These are phyloP conservation scores for Cryptococcus amylolentus DNA, from an alignment of 1,284 basidiomycete genomes.

Conservation along the genomic window DNA sequence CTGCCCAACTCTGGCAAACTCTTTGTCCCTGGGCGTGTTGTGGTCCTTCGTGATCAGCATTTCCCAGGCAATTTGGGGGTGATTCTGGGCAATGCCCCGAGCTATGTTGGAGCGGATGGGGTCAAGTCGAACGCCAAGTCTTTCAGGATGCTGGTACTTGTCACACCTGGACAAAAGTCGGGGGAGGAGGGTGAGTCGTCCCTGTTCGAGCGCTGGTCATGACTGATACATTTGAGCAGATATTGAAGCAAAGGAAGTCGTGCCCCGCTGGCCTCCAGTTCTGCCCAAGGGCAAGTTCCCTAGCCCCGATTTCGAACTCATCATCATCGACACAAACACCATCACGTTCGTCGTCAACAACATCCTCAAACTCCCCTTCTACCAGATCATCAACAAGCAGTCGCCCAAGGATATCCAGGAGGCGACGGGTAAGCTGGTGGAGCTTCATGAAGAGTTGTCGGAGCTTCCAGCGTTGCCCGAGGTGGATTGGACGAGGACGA, in stretches of 20 bases:
- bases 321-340: conserved; percentile 66
- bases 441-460: conserved; percentile 56
- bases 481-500: conserved; percentile 77
- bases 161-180: conserved; percentile 61
- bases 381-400: not conserved
- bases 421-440: conserved; percentile 51
- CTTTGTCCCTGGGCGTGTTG: conserved; percentile 70
- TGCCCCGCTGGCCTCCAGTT: conserved; percentile 70
- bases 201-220: not conserved
- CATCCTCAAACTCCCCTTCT: conserved; percentile 61
- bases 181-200: conserved; percentile 55
- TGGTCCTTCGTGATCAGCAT: conserved; percentile 83
- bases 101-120: conserved; percentile 47
- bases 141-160: conserved; percentile 67
- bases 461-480: conserved; percentile 59
- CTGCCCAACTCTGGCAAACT: conserved; percentile 67
- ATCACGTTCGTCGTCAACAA: conserved; percentile 71
- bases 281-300: conserved; percentile 55
- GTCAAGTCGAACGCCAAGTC: conserved; percentile 55
- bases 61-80: conserved; percentile 73
- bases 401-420: conserved; percentile 13
- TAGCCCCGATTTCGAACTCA: conserved; percentile 66
- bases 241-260: conserved; percentile 57
- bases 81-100: conserved; percentile 67
- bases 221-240: conserved; percentile 52